These are phyloP conservation scores for Solanum bukasovii DNA, from an alignment of 257 asterid genomes.

Conservation along the genomic window DNA sequence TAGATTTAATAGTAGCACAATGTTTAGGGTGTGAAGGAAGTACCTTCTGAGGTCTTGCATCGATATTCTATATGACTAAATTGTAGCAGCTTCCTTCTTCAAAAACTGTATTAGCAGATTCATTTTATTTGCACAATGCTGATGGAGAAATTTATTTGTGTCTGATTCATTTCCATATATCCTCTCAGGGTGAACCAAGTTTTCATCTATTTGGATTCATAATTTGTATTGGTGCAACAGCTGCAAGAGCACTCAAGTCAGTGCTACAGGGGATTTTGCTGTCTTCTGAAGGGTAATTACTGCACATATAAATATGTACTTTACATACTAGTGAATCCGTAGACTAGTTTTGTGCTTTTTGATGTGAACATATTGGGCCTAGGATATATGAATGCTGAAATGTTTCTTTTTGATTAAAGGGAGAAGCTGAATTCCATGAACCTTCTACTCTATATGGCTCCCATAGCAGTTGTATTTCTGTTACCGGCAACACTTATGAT, in stretches of 20 bases:
- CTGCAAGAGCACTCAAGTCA: slow-evolving; percentile 58
- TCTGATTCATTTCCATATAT: background rate
- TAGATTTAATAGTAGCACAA: background rate
- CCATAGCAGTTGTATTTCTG: slow-evolving; percentile 50
- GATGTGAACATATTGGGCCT: background rate
- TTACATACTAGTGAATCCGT: background rate
- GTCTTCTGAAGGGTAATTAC: slow-evolving; percentile 50
- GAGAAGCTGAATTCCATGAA: slow-evolving; percentile 61
- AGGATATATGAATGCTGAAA: slow-evolving; percentile 10
- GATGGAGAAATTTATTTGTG: background rate
- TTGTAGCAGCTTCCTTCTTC: background rate
- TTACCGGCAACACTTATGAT: slow-evolving; percentile 46
- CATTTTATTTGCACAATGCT: background rate
- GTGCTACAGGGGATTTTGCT: slow-evolving; percentile 60
- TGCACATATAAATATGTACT: background rate
- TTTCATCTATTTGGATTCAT: slow-evolving; percentile 57
- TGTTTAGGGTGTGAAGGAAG: background rate
- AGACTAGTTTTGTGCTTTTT: background rate
- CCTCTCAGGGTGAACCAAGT: slow-evolving; percentile 47
- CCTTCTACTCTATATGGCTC: slow-evolving; percentile 59
- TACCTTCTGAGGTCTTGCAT: background rate
- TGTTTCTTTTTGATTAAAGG: slow-evolving; percentile 14
- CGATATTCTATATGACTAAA: background rate
- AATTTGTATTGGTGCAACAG: slow-evolving; percentile 52
- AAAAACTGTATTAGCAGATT: background rate